These are phyloP conservation scores for Acmispon strigosus DNA, from an alignment of 306 rosid genomes.

Conservation along the genomic window DNA sequence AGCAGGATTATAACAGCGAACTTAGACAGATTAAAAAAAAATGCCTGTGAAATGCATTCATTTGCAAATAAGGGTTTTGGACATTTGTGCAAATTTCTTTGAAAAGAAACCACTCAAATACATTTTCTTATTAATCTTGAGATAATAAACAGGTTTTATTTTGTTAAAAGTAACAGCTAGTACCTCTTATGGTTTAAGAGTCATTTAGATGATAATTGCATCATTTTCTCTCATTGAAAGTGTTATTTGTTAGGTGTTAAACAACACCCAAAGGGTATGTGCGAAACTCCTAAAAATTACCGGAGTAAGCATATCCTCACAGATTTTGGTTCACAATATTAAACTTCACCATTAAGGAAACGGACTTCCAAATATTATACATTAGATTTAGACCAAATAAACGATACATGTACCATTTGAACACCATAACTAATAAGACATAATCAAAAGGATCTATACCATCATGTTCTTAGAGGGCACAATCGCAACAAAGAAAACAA, in stretches of 20 bases:
- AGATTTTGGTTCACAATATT: neutral
- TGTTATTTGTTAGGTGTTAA: neutral
- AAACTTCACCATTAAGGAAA: neutral
- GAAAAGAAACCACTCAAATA: neutral
- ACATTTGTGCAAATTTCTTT: neutral
- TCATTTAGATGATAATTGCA: neutral
- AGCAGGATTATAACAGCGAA: neutral
- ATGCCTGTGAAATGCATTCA: neutral
- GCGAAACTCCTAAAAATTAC: neutral
- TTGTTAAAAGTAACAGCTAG: neutral
- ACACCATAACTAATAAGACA: neutral
- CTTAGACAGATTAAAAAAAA: neutral
- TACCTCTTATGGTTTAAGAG: neutral
- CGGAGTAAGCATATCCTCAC: neutral
- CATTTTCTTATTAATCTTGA: neutral
- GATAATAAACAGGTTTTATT: neutral
- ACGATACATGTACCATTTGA: constrained; percentile 16
- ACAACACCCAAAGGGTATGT: neutral
- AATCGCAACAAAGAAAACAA: constrained; percentile 4
- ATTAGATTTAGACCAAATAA: constrained; percentile 10
- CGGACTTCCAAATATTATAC: neutral
- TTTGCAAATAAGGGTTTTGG: constrained; percentile 5
- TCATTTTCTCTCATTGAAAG: neutral
- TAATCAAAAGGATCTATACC: constrained; percentile 3
- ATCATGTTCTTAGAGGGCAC: neutral